Evolutionary conservation across 1,284 basidiomycete genomes (phyloP).

Genomic region (Termitomyces sp.): DNA sequence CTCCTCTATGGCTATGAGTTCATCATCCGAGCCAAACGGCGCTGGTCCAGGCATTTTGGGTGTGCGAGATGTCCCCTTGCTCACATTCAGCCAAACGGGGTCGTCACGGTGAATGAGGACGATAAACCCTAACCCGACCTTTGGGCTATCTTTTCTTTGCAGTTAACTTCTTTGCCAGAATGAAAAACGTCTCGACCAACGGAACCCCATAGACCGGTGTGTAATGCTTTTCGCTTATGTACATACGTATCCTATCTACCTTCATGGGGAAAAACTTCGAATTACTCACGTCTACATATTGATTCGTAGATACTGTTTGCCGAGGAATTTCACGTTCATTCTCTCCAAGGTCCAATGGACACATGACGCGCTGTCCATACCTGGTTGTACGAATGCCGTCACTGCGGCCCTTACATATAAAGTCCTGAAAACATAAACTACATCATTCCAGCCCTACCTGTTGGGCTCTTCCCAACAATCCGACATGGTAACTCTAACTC

Average conservation of each 20-base stretch:
- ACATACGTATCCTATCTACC: no score
- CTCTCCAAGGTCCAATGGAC: neutral
- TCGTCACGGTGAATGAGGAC: neutral
- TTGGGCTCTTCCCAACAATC: neutral
- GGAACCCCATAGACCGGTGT: no score
- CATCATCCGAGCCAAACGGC: slow-evolving; percentile 14
- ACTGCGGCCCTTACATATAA: neutral
- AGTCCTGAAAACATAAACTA: neutral
- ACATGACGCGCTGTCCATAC: neutral
- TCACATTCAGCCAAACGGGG: neutral
- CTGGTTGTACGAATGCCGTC: neutral
- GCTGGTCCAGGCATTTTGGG: neutral
- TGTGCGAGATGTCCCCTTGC: neutral
- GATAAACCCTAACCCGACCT: neutral
- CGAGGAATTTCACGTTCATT: neutral
- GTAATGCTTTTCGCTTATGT: no score
- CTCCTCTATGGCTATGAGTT: slow-evolving; percentile 17
- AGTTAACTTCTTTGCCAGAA: no score
- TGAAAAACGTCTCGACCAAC: no score
- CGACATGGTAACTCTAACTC: neutral
- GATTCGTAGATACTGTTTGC: no score
- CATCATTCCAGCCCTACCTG: neutral
- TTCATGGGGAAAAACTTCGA: no score
- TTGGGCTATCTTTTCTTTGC: neutral
- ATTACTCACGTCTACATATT: no score